Evolutionary conservation across 2,329 filamentous ascomycete genomes (phyloP).

Genomic region (Xylariaceae sp.): DNA sequence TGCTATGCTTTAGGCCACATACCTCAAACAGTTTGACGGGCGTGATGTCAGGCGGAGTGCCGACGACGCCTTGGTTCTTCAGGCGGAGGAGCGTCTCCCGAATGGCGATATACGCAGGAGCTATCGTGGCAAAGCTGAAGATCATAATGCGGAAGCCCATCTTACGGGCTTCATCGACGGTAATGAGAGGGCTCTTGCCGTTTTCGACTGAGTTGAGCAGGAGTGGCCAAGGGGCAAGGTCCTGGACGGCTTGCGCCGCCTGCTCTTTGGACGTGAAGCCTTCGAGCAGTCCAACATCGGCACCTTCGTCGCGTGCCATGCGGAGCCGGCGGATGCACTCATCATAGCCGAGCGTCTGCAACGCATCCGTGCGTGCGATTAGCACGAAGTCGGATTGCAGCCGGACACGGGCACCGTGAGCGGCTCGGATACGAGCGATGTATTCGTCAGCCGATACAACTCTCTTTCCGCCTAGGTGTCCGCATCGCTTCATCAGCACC

Average conservation of each 20-base stretch:
- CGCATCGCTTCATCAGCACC: slow-evolving; percentile 60
- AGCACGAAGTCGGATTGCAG: slow-evolving; percentile 56
- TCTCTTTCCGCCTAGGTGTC: slow-evolving; percentile 59
- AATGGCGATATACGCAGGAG: slow-evolving; percentile 44
- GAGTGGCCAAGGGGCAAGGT: slow-evolving; percentile 41
- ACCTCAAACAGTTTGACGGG: slow-evolving; percentile 33
- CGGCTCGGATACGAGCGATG: slow-evolving; percentile 54
- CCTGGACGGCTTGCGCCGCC: slow-evolving; percentile 42
- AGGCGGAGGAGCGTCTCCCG: slow-evolving; percentile 36
- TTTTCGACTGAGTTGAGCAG: slow-evolving; percentile 56
- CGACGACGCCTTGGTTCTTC: slow-evolving; percentile 34
- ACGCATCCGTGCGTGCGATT: slow-evolving; percentile 60
- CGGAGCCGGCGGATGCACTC: slow-evolving; percentile 49
- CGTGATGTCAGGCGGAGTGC: slow-evolving; percentile 30
- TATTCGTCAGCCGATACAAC: slow-evolving; percentile 51
- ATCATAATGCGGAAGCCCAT: slow-evolving; percentile 59
- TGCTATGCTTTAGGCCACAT: slow-evolving; percentile 32
- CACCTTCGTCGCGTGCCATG: slow-evolving; percentile 50
- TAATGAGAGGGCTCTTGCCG: slow-evolving; percentile 52
- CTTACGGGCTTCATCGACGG: slow-evolving; percentile 47
- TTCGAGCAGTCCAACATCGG: slow-evolving; percentile 58
- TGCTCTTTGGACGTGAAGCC: slow-evolving; percentile 51
- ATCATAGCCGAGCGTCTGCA: slow-evolving; percentile 54
- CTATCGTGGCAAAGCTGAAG: slow-evolving; percentile 48
- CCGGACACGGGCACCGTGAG: slow-evolving; percentile 45